A percentile compares a stretch with the other conserved stretches of the same genome.
phyloP scores from a whole-genome alignment of 768 basidiomycete genomes.

The Calvatia gigantea region DNA sequence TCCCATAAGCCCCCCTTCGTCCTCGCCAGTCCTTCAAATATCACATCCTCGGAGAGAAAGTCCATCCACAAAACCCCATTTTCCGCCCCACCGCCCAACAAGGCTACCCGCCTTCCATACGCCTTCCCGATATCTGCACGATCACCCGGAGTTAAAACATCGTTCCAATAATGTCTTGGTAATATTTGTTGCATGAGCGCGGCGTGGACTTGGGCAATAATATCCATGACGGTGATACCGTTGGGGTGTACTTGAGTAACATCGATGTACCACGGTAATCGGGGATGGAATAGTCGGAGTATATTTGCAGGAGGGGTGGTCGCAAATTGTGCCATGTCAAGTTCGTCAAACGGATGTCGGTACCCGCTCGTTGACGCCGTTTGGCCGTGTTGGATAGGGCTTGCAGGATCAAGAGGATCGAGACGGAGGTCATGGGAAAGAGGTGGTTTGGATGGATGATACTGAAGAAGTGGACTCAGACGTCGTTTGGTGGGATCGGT shows the following conservation, averaged over 20 bases:
- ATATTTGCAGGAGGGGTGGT: conserved; percentile 10
- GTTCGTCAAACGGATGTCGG: conserved; percentile 20
- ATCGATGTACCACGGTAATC: conserved; percentile 17
- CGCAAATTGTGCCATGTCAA: conserved; percentile 15
- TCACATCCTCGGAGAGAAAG: conserved; percentile 49
- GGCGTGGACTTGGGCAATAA: conserved; percentile 6
- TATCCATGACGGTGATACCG: conserved; percentile 13
- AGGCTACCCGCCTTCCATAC: conserved; percentile 27
- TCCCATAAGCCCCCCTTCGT: conserved; percentile 61
- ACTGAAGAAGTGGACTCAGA: conserved; percentile 27
- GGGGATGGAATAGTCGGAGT: conserved; percentile 13
- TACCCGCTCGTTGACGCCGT: conserved; percentile 36
- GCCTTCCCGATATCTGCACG: conserved; percentile 14
- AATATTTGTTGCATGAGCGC: conserved; percentile 10
- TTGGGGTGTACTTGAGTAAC: conserved; percentile 7
- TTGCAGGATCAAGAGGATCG: conserved; percentile 24
- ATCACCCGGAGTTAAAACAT: conserved; percentile 12
- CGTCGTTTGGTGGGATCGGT: conserved; percentile 27
- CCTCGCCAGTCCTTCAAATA: conserved; percentile 52
- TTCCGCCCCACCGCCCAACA: conserved; percentile 25
- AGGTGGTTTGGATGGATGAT: conserved; percentile 28
- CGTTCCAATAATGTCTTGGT: conserved; percentile 14
- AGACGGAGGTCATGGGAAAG: conserved; percentile 50
- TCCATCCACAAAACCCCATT: conserved; percentile 56
- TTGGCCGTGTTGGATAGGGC: conserved; percentile 26